phyloP scores from a whole-genome alignment of 768 basidiomycete species.

The Lactarius evosmus region DNA sequence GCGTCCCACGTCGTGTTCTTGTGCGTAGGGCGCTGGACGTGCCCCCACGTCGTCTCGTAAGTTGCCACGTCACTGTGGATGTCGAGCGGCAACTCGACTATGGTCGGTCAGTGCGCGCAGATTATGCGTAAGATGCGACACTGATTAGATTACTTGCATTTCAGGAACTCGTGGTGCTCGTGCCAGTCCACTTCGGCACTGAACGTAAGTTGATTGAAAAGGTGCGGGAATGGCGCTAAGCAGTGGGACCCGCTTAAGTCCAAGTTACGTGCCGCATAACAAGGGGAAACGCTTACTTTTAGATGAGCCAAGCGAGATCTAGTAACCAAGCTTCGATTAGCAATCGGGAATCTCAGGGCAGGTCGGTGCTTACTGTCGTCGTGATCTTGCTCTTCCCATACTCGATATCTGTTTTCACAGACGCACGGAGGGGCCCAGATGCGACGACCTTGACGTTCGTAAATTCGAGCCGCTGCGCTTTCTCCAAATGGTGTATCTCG shows the following conservation, averaged over 20 bases:
- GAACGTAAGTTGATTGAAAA: conserved; percentile 77
- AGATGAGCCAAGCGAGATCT: conserved; percentile 88
- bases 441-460: conserved; percentile 61
- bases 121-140: too few species aligned
- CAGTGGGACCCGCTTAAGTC: conserved; percentile 37
- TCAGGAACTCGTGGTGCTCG: conserved; percentile 84
- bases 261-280: conserved; percentile 14
- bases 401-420: conserved; percentile 63
- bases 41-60: conserved; percentile 94
- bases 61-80: conserved; percentile 82
- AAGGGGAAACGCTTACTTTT: conserved; percentile 43
- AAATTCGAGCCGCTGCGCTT: conserved; percentile 69
- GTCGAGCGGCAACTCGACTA: conserved; percentile 86
- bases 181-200: conserved; percentile 87
- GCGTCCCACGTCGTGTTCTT: conserved; percentile 92
- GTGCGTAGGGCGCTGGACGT: conserved; percentile 85
- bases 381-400: conserved; percentile 74
- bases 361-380: conserved; percentile 52
- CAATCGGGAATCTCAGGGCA: not conserved
- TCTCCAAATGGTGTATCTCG: conserved; percentile 92
- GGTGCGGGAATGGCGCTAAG: conserved; percentile 55
- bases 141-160: conserved; percentile 53
- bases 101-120: not conserved
- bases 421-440: conserved; percentile 77
- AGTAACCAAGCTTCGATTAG: conserved; percentile 2